A percentile compares a stretch with the other conserved stretches of the same genome.
phyloP scores from a whole-genome alignment of 208 protist genomes.

The Willaertia magna region DNA sequence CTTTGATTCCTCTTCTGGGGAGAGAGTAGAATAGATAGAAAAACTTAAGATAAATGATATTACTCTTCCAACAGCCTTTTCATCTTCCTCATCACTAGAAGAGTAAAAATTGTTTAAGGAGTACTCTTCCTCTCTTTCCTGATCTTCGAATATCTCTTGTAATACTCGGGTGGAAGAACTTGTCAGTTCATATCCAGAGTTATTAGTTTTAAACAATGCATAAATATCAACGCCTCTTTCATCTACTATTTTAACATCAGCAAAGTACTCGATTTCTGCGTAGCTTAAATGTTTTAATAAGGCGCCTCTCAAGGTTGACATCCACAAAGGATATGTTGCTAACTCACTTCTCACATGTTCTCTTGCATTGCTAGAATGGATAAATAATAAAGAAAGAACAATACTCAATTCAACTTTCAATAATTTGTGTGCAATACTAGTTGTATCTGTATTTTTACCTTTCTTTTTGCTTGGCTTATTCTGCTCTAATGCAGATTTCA shows the following conservation, averaged over 20 bases:
- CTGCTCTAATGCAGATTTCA: background rate
- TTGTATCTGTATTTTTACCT: background rate
- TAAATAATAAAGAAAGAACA: background rate
- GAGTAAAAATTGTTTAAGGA: too few relatives aligned
- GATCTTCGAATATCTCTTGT: too few relatives aligned
- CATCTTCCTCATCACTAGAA: too few relatives aligned
- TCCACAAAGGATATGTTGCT: background rate
- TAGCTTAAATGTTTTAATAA: background rate
- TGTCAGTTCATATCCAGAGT: too few relatives aligned
- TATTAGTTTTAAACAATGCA: background rate
- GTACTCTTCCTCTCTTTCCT: too few relatives aligned
- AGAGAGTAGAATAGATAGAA: too few relatives aligned
- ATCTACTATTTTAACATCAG: background rate
- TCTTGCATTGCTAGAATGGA: background rate
- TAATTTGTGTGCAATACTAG: background rate
- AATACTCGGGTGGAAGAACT: too few relatives aligned
- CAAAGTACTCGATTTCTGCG: background rate
- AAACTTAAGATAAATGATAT: too few relatives aligned
- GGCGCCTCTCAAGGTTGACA: background rate
- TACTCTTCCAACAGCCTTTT: too few relatives aligned
- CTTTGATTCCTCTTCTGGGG: too few relatives aligned
- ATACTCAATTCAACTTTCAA: background rate
- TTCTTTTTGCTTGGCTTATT: background rate
- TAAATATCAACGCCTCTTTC: background rate
- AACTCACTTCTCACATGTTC: background rate